A percentile compares a stretch with the other conserved stretches of the same genome.
phyloP scores from a whole-genome alignment of 1,284 basidiomycete species.

The Austroboletus novae-zelandiae region DNA sequence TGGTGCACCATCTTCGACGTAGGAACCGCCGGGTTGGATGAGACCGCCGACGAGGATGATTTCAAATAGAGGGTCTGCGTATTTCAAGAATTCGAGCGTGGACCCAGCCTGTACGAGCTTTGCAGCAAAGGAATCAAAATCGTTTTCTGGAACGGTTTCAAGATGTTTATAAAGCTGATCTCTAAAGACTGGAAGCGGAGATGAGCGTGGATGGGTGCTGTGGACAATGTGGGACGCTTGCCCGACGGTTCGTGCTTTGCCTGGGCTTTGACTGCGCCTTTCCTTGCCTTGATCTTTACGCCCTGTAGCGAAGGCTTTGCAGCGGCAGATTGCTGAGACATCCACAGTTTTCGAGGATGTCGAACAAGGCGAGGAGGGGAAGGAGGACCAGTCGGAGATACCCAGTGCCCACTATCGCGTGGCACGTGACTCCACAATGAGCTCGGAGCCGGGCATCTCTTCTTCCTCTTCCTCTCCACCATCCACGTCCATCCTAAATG shows the following conservation, averaged over 20 bases:
- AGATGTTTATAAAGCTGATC: conserved; percentile 94
- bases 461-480: neutral
- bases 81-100: conserved; percentile 91
- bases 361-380: conserved; percentile 23
- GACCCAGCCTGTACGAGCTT: conserved; percentile 91
- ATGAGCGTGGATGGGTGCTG: conserved; percentile 13
- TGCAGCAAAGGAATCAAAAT: conserved; percentile 80
- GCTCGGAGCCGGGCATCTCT: neutral
- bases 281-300: conserved; percentile 85
- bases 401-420: conserved; percentile 16
- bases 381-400: conserved; percentile 26
- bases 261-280: conserved; percentile 82
- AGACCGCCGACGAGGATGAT: conserved; percentile 92
- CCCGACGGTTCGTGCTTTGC: conserved; percentile 86
- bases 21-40: conserved; percentile 91
- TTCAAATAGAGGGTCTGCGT: conserved; percentile 95
- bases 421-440: conserved; percentile 23
- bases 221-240: conserved; percentile 26
- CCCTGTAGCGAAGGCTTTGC: conserved; percentile 84
- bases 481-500: conserved; percentile 23
- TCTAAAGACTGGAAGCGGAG: conserved; percentile 71
- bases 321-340: conserved; percentile 81
- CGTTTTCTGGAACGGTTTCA: conserved; percentile 77
- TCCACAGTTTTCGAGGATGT: conserved; percentile 56
- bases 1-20: conserved; percentile 84